Evolutionary conservation across 1,284 basidiomycete species (phyloP), one percentile per base, ranked within the genome.

Genomic region (Apiotrichum domesticum): DNA sequence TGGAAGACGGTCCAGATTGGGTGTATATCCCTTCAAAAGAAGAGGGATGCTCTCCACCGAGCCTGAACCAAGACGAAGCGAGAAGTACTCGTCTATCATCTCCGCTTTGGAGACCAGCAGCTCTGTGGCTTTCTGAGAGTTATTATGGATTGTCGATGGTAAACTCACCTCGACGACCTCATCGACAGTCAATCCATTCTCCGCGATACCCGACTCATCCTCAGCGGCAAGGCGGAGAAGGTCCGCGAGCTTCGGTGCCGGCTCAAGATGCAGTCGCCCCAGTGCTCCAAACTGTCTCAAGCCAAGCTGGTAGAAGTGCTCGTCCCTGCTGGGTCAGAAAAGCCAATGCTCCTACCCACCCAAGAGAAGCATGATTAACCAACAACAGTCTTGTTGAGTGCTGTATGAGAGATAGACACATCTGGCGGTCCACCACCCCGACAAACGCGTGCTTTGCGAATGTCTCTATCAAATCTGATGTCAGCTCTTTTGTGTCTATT

Each of bases 1-100:
- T 0, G 93, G 95, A 10, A 94, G 79, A 64, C 87, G 87, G 66
- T 90, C 87, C 3, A 95, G 80, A 69, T 91, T 87, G 0, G 90
- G 91, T 2, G 85, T 87, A 68, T 90, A 95, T 43, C 87, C 88
- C 47, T 84, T 83, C 39, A 98, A 79, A 3, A 98, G 77, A 45
- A 91, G 79, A 0, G 96, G 96, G 5, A 99, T 70, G 52, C 82
- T 84, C 60, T 86, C 81, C 4, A 98, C 77, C 10, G 79, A 73
- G 0, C 89, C 90, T 0, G 82, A 76, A 0, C 80, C 77, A 55
- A 97, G 85, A 41, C 78, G 74, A 21, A 98, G 73, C 0, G 85
- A 87, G 69, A 98, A 98, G 76, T 98, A 98, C 66, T 98, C 95
- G 8, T 84, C 79, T 1, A 98, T 78, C 94, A 98, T 97, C 10